Evolutionary conservation across 2,329 filamentous ascomycete species (phyloP).

Genomic region (Dichotomopilus funicola): DNA sequence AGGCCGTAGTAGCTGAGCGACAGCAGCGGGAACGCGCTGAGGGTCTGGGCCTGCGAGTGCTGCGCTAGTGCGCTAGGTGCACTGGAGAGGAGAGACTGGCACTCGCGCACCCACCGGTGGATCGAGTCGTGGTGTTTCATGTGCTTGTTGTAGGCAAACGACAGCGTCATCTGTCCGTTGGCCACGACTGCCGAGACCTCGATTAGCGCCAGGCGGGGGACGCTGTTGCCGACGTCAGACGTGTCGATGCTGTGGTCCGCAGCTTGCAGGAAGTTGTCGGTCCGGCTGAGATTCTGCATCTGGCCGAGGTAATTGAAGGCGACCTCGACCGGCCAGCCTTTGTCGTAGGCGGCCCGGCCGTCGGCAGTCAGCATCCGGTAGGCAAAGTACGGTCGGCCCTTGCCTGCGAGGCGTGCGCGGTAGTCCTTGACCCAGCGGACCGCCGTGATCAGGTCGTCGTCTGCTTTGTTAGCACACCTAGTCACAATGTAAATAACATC

Average conservation of each 20-base stretch:
- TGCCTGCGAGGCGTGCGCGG: constrained; percentile 29
- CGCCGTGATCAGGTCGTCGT: constrained; percentile 17
- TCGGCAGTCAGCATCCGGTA: constrained; percentile 29
- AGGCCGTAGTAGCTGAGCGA: constrained; percentile 27
- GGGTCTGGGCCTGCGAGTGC: constrained; percentile 21
- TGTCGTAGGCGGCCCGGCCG: constrained; percentile 27
- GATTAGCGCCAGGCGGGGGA: constrained; percentile 22
- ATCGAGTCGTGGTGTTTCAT: constrained; percentile 21
- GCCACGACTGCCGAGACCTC: constrained; percentile 23
- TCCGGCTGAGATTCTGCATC: constrained; percentile 37
- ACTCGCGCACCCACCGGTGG: constrained; percentile 13
- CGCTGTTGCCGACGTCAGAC: constrained; percentile 22
- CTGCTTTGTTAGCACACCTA: not conserved
- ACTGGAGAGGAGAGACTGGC: constrained; percentile 19
- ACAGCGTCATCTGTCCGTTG: constrained; percentile 24
- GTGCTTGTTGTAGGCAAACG: constrained; percentile 22
- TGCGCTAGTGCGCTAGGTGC: constrained; percentile 11
- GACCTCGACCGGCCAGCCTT: constrained; percentile 37
- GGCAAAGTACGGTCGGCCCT: constrained; percentile 36
- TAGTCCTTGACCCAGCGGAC: constrained; percentile 31
- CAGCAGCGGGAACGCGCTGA: constrained; percentile 31
- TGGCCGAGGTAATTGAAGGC: constrained; percentile 44
- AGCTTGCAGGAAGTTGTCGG: constrained; percentile 17
- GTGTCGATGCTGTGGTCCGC: constrained; percentile 18
- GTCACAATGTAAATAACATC: not conserved